Conservation (phyloP, 2,329 filamentous ascomycete species). For the Calonectria leucothoes region DNA sequence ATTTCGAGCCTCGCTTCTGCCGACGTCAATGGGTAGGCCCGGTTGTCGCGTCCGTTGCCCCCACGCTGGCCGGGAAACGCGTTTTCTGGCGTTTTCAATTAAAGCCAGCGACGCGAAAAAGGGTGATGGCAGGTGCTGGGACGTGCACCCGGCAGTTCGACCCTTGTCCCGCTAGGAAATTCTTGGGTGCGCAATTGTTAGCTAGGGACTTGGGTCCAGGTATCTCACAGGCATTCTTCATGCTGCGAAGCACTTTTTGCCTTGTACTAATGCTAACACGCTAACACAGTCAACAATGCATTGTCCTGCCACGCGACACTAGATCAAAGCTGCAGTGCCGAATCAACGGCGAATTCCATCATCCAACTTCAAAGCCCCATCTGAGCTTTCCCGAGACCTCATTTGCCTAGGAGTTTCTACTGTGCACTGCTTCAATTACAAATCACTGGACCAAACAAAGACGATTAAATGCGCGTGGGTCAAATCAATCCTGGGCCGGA, state of each 20-base stretch:
- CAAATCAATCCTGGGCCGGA: not conserved
- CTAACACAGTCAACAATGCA: not conserved
- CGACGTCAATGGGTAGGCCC: conserved; percentile 24
- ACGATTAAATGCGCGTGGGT: not conserved
- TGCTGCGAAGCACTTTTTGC: not conserved
- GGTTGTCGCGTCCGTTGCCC: conserved; percentile 35
- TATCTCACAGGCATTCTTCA: not conserved
- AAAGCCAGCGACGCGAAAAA: conserved; percentile 41
- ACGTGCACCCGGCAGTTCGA: not conserved
- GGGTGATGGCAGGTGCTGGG: not conserved
- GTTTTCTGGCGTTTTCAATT: conserved; percentile 41
- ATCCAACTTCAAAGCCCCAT: not conserved
- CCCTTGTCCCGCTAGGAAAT: not conserved
- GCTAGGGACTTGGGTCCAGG: no score
- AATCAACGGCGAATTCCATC: not conserved
- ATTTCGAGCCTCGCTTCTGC: conserved; percentile 8
- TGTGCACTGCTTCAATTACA: no score
- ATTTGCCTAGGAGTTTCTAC: not conserved
- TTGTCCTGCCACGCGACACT: not conserved
- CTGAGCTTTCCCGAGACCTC: not conserved
- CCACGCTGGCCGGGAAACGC: conserved; percentile 41
- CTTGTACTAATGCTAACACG: not conserved
- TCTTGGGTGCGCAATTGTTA: not conserved
- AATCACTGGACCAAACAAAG: not conserved
- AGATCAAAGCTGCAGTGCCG: not conserved